These are phyloP conservation scores for Handroanthus guayacan DNA, from an alignment of 257 asterid species.

Conservation along the genomic window DNA sequence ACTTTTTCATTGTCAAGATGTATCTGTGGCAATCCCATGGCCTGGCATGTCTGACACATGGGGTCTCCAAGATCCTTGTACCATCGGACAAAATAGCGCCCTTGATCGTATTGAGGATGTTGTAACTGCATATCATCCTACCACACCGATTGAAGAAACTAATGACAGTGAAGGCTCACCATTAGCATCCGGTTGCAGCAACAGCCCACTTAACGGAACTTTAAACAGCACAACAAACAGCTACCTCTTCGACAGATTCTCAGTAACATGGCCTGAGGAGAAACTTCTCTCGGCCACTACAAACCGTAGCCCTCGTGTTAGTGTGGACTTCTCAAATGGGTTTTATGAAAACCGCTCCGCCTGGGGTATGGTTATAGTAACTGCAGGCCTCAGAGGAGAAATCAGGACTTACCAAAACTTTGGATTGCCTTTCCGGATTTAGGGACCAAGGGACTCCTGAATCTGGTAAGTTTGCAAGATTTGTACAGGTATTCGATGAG, in stretches of 20 bases:
- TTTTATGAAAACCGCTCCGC: conserved; percentile 65
- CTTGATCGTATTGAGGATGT: conserved; percentile 55
- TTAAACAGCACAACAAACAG: conserved; percentile 63
- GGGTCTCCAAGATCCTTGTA: conserved; percentile 50
- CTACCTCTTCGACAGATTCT: conserved; percentile 75
- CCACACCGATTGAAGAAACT: conserved; percentile 65
- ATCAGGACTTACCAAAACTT: conserved; percentile 91
- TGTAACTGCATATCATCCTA: conserved; percentile 59
- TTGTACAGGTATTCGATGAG: conserved; percentile 80
- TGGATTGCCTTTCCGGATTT: conserved; percentile 82
- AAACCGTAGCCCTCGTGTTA: conserved; percentile 69
- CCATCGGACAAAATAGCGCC: conserved; percentile 48
- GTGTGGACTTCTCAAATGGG: conserved; percentile 70
- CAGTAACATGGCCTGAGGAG: conserved; percentile 97
- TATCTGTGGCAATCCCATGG: conserved; percentile 95
- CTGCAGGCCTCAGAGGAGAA: conserved; percentile 93
- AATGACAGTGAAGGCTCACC: conserved; percentile 60
- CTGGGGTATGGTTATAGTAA: conserved; percentile 92
- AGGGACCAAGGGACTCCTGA: conserved; percentile 31
- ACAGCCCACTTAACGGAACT: conserved; percentile 66
- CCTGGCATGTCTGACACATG: conserved; percentile 68
- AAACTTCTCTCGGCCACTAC: conserved; percentile 62
- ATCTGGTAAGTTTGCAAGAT: conserved; percentile 36
- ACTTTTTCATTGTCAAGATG: conserved; percentile 91
- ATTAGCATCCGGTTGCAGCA: conserved; percentile 55